Evolutionary conservation across 768 basidiomycete species (phyloP).

Genomic region (Xanthoconium purpureum): DNA sequence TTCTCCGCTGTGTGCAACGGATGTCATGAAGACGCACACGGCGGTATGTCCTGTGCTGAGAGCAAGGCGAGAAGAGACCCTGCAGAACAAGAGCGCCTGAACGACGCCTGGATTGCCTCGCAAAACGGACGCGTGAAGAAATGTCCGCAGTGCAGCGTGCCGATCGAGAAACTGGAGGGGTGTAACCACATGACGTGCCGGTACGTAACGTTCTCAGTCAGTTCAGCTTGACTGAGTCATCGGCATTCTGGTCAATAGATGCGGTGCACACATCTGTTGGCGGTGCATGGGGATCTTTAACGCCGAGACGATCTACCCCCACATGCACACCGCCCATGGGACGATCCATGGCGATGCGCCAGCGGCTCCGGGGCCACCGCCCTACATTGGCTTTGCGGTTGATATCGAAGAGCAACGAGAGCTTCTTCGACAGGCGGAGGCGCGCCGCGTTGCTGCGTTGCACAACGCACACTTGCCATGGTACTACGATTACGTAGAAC

Average conservation of each 20-base stretch:
- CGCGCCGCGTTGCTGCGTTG: conserved; percentile 2
- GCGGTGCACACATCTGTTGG: conserved; percentile 80
- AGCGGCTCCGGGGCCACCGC: not conserved
- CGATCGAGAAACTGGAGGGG: conserved; percentile 67
- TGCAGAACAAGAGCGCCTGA: conserved; percentile 51
- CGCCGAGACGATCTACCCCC: conserved; percentile 30
- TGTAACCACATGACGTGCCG: conserved; percentile 79
- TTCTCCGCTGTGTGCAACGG: conserved; percentile 59
- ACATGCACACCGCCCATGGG: conserved; percentile 38
- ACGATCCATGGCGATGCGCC: conserved; percentile 23
- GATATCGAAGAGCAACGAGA: conserved; percentile 23
- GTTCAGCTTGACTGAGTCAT: not conserved
- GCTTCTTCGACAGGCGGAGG: conserved; percentile 13
- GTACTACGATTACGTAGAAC: not conserved
- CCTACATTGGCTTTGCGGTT: conserved; percentile 12
- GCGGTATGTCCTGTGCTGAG: conserved; percentile 58
- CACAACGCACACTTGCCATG: not conserved
- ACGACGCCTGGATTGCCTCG: conserved; percentile 52
- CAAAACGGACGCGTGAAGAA: conserved; percentile 59
- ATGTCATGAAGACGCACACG: conserved; percentile 61
- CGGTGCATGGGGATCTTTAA: conserved; percentile 45
- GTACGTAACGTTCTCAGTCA: conserved; percentile 6
- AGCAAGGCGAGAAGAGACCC: conserved; percentile 30
- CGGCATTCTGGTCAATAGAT: conserved; percentile 34
- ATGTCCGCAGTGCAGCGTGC: conserved; percentile 66